These are phyloP conservation scores for Xanthoparmelia taractica DNA, from an alignment of 495 filamentous ascomycete species.

Conservation along the genomic window DNA sequence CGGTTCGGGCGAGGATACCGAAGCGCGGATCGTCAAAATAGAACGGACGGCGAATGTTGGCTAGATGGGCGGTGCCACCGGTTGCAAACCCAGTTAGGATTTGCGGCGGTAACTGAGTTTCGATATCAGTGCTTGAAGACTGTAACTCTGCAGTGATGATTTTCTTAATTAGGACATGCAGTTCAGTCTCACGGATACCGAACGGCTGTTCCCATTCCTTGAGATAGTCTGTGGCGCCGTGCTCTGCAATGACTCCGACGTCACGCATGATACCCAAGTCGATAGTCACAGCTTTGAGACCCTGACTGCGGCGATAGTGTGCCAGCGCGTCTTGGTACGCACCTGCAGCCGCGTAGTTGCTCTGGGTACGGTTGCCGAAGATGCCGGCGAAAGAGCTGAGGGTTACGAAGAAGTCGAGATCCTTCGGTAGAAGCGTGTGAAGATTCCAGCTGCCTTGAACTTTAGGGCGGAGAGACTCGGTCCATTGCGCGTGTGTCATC, in stretches of 20 bases:
- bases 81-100: slow-evolving; percentile 23
- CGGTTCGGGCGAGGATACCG: slow-evolving; percentile 15
- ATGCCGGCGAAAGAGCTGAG: slow-evolving; percentile 48
- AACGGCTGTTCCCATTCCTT: slow-evolving; percentile 22
- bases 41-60: slow-evolving; percentile 17
- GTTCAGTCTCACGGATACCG: slow-evolving; percentile 23
- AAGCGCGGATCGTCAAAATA: slow-evolving; percentile 25
- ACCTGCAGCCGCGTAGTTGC: slow-evolving; percentile 49
- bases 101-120: slow-evolving; percentile 14
- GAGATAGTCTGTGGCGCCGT: slow-evolving; percentile 13
- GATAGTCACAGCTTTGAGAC: slow-evolving; percentile 15
- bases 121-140: neutral
- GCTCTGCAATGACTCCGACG: slow-evolving; percentile 18
- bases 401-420: slow-evolving; percentile 53
- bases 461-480: slow-evolving; percentile 30
- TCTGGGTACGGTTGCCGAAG: slow-evolving; percentile 48
- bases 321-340: slow-evolving; percentile 22
- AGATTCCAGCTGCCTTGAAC: slow-evolving; percentile 37
- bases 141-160: slow-evolving; percentile 12
- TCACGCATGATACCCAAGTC: slow-evolving; percentile 22
- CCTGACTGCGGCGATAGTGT: slow-evolving; percentile 10
- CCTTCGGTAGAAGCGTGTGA: slow-evolving; percentile 25
- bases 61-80: slow-evolving; percentile 9
- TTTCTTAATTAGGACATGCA: slow-evolving; percentile 20
- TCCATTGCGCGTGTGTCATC: slow-evolving; percentile 25